Evolutionary conservation across 2,329 filamentous ascomycete genomes (phyloP).

Genomic region (Cercospora citrullina): DNA sequence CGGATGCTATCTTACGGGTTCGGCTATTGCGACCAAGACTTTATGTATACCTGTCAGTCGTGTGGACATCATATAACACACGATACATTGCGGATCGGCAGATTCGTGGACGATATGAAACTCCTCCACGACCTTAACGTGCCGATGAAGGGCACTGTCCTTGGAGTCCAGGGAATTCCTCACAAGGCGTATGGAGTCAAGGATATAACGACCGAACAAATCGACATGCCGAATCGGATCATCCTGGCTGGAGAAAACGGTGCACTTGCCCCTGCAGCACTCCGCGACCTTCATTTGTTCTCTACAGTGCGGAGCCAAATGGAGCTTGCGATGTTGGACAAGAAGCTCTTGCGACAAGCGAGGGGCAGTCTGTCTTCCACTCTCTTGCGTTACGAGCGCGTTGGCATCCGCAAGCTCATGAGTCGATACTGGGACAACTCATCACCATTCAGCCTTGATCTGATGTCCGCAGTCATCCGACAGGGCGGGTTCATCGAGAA

Average conservation of each 20-base stretch:
- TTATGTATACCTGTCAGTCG: conserved; percentile 51
- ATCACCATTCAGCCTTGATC: conserved; percentile 64
- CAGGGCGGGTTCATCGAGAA: conserved; percentile 69
- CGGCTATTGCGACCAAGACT: conserved; percentile 62
- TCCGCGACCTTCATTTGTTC: not conserved
- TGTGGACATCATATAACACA: conserved; percentile 58
- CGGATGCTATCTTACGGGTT: conserved; percentile 43
- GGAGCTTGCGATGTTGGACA: conserved; percentile 48
- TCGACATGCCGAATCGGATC: conserved; percentile 33
- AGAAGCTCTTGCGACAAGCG: conserved; percentile 43
- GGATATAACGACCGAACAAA: conserved; percentile 20
- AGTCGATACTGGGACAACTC: conserved; percentile 68
- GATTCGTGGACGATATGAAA: conserved; percentile 60
- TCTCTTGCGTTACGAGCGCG: conserved; percentile 26
- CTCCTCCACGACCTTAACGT: conserved; percentile 48
- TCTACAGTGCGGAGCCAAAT: conserved; percentile 53
- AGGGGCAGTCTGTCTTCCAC: conserved; percentile 17
- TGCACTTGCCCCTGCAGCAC: conserved; percentile 28
- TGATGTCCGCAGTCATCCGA: conserved; percentile 64
- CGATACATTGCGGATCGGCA: conserved; percentile 60
- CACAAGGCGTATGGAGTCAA: conserved; percentile 34
- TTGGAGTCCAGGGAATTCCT: conserved; percentile 58
- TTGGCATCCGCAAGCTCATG: conserved; percentile 67
- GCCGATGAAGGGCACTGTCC: conserved; percentile 69
- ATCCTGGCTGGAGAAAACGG: conserved; percentile 40